These are phyloP conservation scores for Colletotrichum sidae DNA, from an alignment of 2,329 filamentous ascomycete species.

Conservation along the genomic window DNA sequence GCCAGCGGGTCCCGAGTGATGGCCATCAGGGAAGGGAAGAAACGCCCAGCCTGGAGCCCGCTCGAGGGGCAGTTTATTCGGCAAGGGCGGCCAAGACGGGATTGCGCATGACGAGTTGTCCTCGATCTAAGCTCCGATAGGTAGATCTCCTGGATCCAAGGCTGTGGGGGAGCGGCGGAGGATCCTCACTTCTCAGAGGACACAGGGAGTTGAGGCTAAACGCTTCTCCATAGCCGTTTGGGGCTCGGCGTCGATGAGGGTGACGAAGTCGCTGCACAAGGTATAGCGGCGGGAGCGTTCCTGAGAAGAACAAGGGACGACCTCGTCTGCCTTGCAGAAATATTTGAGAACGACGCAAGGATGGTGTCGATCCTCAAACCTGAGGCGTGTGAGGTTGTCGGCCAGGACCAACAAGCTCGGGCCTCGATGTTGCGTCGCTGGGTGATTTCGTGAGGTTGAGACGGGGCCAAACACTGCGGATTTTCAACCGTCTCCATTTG, in stretches of 20 bases:
- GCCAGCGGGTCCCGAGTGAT: constrained; percentile 24
- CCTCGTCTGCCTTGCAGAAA: constrained; percentile 7
- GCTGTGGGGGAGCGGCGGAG: constrained; percentile 19
- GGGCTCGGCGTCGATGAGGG: constrained; percentile 30
- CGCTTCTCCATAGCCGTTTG: constrained; percentile 18
- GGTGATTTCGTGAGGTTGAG: constrained; percentile 25
- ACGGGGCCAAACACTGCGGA: constrained; percentile 22
- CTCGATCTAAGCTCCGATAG: constrained; percentile 30
- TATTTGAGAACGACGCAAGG: constrained; percentile 31
- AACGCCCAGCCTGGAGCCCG: constrained; percentile 15
- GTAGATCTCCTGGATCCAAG: constrained; percentile 29
- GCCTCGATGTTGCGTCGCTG: constrained; percentile 20
- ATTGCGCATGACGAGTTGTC: constrained; percentile 27
- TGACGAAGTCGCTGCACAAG: constrained; percentile 23
- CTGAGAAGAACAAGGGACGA: constrained; percentile 27
- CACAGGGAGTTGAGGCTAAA: constrained; percentile 14
- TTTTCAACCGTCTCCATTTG: constrained; percentile 12
- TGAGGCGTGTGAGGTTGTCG: constrained; percentile 32
- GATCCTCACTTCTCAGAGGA: constrained; percentile 4
- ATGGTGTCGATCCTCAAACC: constrained; percentile 35
- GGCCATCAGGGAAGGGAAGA: constrained; percentile 9
- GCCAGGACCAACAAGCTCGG: constrained; percentile 24
- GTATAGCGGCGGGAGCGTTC: constrained; percentile 35
- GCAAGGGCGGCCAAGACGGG: constrained; percentile 21
- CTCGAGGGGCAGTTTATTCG: constrained; percentile 20